phyloP scores from a whole-genome alignment of 164 flowering plant species.

The Paratinospora sagittata region DNA sequence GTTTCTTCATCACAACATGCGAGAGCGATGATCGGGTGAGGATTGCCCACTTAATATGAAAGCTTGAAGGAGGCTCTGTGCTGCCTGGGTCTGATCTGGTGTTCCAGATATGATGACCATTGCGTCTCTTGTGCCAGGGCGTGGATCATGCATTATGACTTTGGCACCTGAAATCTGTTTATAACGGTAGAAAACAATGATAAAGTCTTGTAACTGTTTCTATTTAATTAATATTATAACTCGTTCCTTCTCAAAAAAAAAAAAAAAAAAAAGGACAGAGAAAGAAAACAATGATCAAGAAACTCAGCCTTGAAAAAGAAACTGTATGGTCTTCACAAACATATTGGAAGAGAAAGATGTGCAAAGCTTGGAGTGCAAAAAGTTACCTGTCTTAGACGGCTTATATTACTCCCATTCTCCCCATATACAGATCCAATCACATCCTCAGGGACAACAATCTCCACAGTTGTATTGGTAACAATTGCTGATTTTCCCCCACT shows the following conservation, averaged over 20 bases:
- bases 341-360: not conserved
- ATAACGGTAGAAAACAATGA: slow-evolving; percentile 9
- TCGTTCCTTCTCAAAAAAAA: too few relatives aligned
- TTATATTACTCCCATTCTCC: slow-evolving; percentile 67
- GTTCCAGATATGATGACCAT: slow-evolving; percentile 76
- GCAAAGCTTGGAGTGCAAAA: not conserved
- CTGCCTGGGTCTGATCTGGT: slow-evolving; percentile 87
- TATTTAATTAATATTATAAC: too few relatives aligned
- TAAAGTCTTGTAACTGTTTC: not conserved
- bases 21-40: slow-evolving; percentile 7
- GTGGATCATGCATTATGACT: slow-evolving; percentile 62
- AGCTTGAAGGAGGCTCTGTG: slow-evolving; percentile 93
- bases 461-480: slow-evolving; percentile 76
- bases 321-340: not conserved
- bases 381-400: slow-evolving; percentile 69
- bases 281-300: too few relatives aligned
- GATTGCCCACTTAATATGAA: slow-evolving; percentile 60
- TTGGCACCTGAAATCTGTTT: slow-evolving; percentile 89
- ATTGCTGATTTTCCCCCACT: slow-evolving; percentile 66
- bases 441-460: slow-evolving; percentile 62
- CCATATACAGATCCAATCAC: slow-evolving; percentile 65
- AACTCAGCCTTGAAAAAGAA: not conserved
- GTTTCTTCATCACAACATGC: not conserved
- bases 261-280: too few relatives aligned
- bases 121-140: slow-evolving; percentile 48